Evolutionary conservation across 1,139 yeast species (phyloP).

Genomic region (Lodderomyces metapsilosis): DNA sequence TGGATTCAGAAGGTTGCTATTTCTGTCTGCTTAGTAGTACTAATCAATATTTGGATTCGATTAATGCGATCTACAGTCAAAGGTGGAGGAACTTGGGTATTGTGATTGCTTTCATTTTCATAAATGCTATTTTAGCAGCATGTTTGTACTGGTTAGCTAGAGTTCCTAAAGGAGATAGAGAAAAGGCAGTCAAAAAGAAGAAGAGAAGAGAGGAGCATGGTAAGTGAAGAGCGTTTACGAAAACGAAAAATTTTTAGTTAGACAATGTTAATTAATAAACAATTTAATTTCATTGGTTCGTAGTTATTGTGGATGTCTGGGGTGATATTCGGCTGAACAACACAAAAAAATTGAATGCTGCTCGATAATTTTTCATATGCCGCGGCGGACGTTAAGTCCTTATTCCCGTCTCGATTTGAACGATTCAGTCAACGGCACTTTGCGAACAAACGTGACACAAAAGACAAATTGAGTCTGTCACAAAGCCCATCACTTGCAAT

Average conservation of each 20-base stretch:
- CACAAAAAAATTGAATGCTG: no score
- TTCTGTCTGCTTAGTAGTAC: constrained; percentile 54
- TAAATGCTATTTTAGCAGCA: constrained; percentile 53
- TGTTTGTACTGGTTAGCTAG: constrained; percentile 70
- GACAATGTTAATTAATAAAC: not conserved
- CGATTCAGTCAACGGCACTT: no score
- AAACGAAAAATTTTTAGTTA: no score
- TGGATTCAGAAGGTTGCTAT: constrained; percentile 41
- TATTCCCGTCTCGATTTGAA: not conserved
- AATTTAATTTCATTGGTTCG: not conserved
- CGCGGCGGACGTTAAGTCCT: not conserved
- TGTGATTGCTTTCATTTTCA: constrained; percentile 42
- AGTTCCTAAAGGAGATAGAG: constrained; percentile 56
- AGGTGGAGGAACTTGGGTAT: constrained; percentile 76
- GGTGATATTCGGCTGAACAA: not conserved
- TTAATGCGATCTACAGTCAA: constrained; percentile 43
- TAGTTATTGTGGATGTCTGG: not conserved
- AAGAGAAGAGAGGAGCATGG: not conserved
- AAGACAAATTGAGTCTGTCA: not conserved
- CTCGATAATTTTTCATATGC: no score
- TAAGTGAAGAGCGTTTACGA: no score
- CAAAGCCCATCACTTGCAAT: not conserved
- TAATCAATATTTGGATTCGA: constrained; percentile 45
- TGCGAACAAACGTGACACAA: not conserved
- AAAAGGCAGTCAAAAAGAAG: constrained; percentile 15